Base-by-base conservation (phyloP, 306 rosid species). In the Gillenia trifoliata region DNA sequence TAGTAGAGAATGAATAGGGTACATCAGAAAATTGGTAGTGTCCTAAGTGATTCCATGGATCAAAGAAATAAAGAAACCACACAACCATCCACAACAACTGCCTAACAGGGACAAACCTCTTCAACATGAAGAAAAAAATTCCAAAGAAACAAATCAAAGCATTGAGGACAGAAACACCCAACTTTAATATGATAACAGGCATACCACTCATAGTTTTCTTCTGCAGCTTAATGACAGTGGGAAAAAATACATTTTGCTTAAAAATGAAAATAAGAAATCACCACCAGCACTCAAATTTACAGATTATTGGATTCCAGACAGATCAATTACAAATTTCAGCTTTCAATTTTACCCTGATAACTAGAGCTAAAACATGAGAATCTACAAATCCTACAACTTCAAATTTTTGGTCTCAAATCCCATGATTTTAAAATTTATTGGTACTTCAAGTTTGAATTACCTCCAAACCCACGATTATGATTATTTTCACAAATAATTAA, bases 11-110 rank as follows among this genome's bases (percentile, higher is more conserved):
- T 17, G 47, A 25, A 31, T 22, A 43, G 71, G 70, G 67, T 26
- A 72, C 6, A 20, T 80, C 68, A 80, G 76, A 59, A 77, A 68
- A 25, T 38, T 45, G 17, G 36, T 55, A 28, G 28, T 29, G 57
- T 22, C 28, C 56, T 2, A 55, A 36, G 40, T 69, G 56, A 62
- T 49, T 64, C 25, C 77, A 68, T 38, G 64, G 75, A 80, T 63
- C 12, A 74, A 15, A 71, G 61, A 12, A 57, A 41, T 33, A 60
- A 55, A 78, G 25, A 12, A 28, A 40, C 30, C 31, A 71, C 60
- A 34, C 12, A 45, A 43, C 23, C 54, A 54, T 3, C 74, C 26
- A 55, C 15, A 62, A 17, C 31, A 79, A 79, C 13, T 15, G 16
- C 54, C 63, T 33, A 23, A 66, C 28, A 59, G 22, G 54, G 60